Conservation (phyloP, 805 yeast genomes). For the Saccharomyces kudriavzevii region DNA sequence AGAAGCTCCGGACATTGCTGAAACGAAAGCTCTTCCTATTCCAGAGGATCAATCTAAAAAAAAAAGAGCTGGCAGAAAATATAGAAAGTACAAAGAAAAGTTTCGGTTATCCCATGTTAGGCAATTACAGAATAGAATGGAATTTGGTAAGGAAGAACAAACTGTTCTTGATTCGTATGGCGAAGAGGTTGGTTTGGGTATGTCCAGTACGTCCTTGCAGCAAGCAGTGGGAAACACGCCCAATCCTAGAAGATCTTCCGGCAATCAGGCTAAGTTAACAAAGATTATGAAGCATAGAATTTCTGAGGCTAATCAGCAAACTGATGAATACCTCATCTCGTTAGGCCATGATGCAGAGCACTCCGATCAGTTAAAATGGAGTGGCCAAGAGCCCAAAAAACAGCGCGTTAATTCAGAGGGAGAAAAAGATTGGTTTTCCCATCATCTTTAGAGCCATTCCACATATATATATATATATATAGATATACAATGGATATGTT, state of each 20-base stretch:
- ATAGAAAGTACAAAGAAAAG: conserved; percentile 73
- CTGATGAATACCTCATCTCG: conserved; percentile 10
- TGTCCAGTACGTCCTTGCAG: conserved; percentile 35
- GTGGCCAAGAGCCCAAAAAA: not conserved
- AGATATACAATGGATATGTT: not conserved
- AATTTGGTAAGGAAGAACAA: conserved; percentile 69
- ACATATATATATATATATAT: not conserved
- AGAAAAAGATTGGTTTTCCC: conserved; percentile 2
- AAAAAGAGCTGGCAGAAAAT: conserved; percentile 77
- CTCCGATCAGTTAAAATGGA: not conserved
- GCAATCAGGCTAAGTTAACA: conserved; percentile 51
- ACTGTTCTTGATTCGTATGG: conserved; percentile 58
- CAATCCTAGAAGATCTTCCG: conserved; percentile 31
- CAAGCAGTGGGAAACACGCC: conserved; percentile 17
- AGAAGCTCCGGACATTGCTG: conserved; percentile 66
- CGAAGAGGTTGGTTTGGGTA: conserved; percentile 77
- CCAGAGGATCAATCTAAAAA: conserved; percentile 73
- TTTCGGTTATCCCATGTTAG: conserved; percentile 74
- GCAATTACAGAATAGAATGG: conserved; percentile 76
- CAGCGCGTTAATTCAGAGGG: not conserved
- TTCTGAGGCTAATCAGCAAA: conserved; percentile 16
- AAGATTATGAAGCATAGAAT: conserved; percentile 52
- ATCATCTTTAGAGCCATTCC: not conserved
- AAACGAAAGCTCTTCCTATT: conserved; percentile 60
- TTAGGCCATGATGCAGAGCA: not conserved